Percentiles rank a stretch among this genome's conserved stretches.
phyloP scores from a whole-genome alignment of 1,284 basidiomycete species.

The Ustilago crameri region DNA sequence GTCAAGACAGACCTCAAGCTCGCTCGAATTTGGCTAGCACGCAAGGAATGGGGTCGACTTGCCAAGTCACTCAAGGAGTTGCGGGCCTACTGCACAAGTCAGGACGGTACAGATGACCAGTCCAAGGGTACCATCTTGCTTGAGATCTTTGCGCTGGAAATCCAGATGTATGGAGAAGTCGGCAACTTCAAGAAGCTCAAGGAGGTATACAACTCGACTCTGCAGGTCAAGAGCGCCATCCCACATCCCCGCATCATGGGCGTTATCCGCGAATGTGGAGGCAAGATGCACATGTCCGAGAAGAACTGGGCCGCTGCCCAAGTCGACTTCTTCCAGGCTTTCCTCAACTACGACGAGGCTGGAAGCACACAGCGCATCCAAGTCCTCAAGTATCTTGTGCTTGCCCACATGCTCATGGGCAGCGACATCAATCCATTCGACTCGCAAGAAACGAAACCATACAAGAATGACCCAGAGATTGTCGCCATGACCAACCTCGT shows the following conservation, averaged over 20 bases:
- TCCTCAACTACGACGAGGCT: slow-evolving; percentile 97
- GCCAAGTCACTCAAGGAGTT: slow-evolving; percentile 71
- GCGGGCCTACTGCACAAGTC: slow-evolving; percentile 71
- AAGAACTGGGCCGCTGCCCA: slow-evolving; percentile 96
- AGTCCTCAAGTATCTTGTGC: slow-evolving; percentile 96
- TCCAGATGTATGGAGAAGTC: slow-evolving; percentile 98
- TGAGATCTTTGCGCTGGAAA: slow-evolving; percentile 98
- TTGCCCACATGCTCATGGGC: slow-evolving; percentile 98
- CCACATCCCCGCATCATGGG: slow-evolving; percentile 99
- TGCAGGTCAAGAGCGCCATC: slow-evolving; percentile 92
- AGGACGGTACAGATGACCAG: slow-evolving; percentile 81
- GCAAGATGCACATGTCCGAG: slow-evolving; percentile 99
- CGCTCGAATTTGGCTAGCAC: slow-evolving; percentile 95
- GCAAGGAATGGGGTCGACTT: slow-evolving; percentile 87
- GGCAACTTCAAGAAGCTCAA: slow-evolving; percentile 95
- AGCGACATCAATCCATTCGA: slow-evolving; percentile 99
- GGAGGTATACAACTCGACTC: slow-evolving; percentile 95
- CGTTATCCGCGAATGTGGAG: slow-evolving; percentile 97
- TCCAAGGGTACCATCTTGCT: slow-evolving; percentile 89
- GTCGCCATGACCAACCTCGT: slow-evolving; percentile 98
- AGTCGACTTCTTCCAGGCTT: slow-evolving; percentile 98
- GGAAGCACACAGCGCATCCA: slow-evolving; percentile 95
- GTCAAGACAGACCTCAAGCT: slow-evolving; percentile 97
- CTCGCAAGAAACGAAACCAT: slow-evolving; percentile 99
- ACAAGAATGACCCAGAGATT: slow-evolving; percentile 95